These are phyloP conservation scores for Blastocystis sp. DNA, from an alignment of 352 stramenopile genomes.

Conservation along the genomic window DNA sequence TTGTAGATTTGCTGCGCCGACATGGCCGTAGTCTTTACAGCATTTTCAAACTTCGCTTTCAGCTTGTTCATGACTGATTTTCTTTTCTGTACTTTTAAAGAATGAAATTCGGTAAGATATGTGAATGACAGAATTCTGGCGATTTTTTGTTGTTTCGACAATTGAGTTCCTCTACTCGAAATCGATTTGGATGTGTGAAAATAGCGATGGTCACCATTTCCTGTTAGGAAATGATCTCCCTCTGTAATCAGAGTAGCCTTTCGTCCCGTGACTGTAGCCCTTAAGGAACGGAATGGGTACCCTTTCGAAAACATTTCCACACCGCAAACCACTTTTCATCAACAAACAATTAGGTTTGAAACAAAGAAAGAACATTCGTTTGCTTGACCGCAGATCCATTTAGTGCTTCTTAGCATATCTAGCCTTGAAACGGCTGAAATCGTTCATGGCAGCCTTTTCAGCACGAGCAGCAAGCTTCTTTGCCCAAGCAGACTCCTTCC, in stretches of 20 bases:
- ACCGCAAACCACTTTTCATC: not conserved
- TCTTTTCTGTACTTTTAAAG: not conserved
- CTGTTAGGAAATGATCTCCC: too few species aligned
- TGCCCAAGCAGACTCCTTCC: constrained; percentile 86
- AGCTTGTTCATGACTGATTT: constrained; percentile 57
- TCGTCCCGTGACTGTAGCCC: not conserved
- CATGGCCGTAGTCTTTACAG: constrained; percentile 41
- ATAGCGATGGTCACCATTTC: too few species aligned
- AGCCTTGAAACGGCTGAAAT: constrained; percentile 99
- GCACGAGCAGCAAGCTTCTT: constrained; percentile 96
- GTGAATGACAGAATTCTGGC: not conserved
- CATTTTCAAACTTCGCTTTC: constrained; percentile 42
- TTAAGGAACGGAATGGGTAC: not conserved
- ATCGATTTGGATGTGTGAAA: too few species aligned
- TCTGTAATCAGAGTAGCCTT: not conserved
- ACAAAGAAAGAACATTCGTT: constrained; percentile 31
- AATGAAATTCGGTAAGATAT: not conserved
- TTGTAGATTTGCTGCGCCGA: constrained; percentile 60
- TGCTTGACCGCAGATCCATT: not conserved
- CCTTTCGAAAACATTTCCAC: not conserved
- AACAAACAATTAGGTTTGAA: not conserved
- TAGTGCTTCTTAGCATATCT: constrained; percentile 95
- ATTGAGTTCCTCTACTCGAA: too few species aligned
- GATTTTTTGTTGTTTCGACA: not conserved
- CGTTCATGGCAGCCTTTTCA: constrained; percentile 82